Base-by-base conservation (phyloP, 2,329 filamentous ascomycete species). In the Monosporascus sp. region DNA sequence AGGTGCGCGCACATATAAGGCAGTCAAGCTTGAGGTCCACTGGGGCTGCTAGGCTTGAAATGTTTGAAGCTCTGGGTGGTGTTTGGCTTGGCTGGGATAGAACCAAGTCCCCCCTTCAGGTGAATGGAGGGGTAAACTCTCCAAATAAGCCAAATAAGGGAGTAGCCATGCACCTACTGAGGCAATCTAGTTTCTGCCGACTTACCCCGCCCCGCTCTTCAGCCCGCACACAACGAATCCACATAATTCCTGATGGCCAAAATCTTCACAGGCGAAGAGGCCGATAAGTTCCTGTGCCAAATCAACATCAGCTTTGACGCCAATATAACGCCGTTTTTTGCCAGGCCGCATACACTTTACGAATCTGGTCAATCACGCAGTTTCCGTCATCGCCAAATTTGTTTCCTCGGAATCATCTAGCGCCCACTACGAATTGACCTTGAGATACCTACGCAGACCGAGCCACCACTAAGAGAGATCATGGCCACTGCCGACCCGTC, bases 401-500 rank as follows among this genome's bases (percentile, higher is more conserved):
- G 14, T 11, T 11, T 2, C 31, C 31, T 34, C 11, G 31, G 31
- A 34, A 34, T 14, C 11, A 34, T 34, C 9, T 14, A 34, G 31
- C 31, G 1, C 31, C 31, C 31, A 2, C 31, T 34, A 34, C 31
- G 31, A 34, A 34, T 34, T 34, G 31, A 34, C 31, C 9, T 34
- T 34, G 31, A 14, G 31, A 34, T 34, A 34, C 27, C 9, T 14
- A 34, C 11, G 4, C 11, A 4, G 31, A 34, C 31, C 9, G 31
- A 14, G 31, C 31, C 31, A 34, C 5, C 4, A 3, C 22, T 26
- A 34, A 52, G 64, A 62, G 63, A 61, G 65, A 82, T 69, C 62
- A 85, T 86, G 83, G 80, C 43, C 7, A 17, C 43, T 27, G 43
- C 76, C 64, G 83, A 86, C 61, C 68, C 73, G 65, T 64, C 70